Base-by-base conservation (phyloP, 2,329 filamentous ascomycete species). In the Pseudovirgaria hyperparasitica region DNA sequence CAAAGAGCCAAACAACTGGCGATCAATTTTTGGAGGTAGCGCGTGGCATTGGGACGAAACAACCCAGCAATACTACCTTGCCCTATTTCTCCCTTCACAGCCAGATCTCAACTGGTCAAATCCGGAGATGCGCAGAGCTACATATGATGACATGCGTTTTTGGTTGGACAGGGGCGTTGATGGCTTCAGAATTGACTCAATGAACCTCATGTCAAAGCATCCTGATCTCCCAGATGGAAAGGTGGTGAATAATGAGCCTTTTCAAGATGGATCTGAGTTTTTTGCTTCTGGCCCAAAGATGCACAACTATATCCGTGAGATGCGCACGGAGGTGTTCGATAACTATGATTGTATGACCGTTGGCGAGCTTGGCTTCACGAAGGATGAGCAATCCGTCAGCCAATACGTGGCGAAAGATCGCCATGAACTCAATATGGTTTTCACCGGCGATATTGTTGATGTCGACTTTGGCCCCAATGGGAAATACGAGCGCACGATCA, bases 91-190 rank as follows among this genome's bases (percentile, higher is more conserved):
- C 5, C 67, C 67, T 5, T 72, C 81, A 37, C 82, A 87, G 47
- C 82, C 82, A 0, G 82, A 90, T 40, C 62, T 90, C n/a, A 90
- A 90, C 54, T 90, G 81, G 80, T 78, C 86, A 43, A 79, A 76
- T 31, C 62, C 63, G 0, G 70, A 67, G 7, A 70, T 78, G 0
- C 67, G 80, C 10, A 57, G 69, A 23, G 81, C 79, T 2, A 72
- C 86, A 5, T 79, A 84, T 47, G 63, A 76, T 18, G 65, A 77
- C 5, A 79, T 86, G 68, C 66, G 69, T 16, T 90, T 86, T 48
- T 90, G 82, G 82, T 66, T 90, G 1, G 60, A 80, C 25, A 68
- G 70, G 17, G 81, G 80, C 3, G 73, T 80, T 0, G 55, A 58
- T 23, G 57, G 57, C 5, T 60, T 60, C 38, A 47, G 57, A 3